A percentile compares a stretch with the other conserved stretches of the same genome.
phyloP scores from a whole-genome alignment of 2,329 filamentous ascomycete genomes.

The Colletotrichum musae region DNA sequence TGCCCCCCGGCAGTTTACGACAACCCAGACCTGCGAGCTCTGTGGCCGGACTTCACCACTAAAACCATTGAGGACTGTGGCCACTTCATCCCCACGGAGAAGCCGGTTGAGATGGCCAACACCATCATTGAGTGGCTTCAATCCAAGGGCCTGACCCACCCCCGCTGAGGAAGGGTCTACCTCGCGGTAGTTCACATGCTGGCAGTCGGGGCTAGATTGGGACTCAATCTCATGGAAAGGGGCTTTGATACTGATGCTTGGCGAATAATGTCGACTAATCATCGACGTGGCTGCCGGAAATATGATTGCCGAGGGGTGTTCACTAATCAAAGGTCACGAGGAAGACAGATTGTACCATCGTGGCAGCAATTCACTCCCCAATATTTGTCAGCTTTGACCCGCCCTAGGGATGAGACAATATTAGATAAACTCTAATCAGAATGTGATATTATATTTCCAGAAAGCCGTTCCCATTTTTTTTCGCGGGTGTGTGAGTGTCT shows the following conservation, averaged over 20 bases:
- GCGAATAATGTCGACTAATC: no score
- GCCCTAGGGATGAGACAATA: not conserved
- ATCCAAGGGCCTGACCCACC: not conserved
- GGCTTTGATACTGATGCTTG: not conserved
- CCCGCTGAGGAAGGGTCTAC: no score
- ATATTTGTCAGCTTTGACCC: not conserved
- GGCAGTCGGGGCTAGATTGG: not conserved
- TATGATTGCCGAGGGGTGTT: not conserved
- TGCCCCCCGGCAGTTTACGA: conserved; percentile 11
- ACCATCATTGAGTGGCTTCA: conserved; percentile 2
- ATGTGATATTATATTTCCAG: not conserved
- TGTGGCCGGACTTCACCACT: conserved; percentile 1
- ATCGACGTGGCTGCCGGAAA: no score
- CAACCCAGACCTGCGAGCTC: not conserved
- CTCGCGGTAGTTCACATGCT: not conserved
- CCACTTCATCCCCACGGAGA: not conserved
- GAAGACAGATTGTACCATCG: not conserved
- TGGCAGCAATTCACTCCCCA: not conserved
- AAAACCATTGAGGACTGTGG: not conserved
- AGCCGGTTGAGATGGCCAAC: conserved; percentile 3
- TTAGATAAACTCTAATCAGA: not conserved
- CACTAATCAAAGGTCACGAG: not conserved
- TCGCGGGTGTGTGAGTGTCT: no score
- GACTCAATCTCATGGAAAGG: not conserved
- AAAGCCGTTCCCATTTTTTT: not conserved